Conservation (phyloP, 495 filamentous ascomycete species). For the Paragyromitra xinjiangensis region DNA sequence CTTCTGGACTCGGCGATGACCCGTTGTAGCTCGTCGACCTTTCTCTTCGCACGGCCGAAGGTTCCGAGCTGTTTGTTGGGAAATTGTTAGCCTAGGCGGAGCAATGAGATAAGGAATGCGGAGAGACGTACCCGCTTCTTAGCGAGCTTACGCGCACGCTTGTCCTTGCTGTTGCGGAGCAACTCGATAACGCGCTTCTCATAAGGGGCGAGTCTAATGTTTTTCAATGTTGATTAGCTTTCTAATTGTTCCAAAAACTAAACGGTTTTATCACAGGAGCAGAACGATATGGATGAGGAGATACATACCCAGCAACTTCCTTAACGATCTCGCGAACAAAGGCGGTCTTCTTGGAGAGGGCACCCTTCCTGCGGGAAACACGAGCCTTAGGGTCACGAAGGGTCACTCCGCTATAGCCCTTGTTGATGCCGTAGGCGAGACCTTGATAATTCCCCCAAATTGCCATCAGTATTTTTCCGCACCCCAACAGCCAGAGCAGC, state of each 20-base stretch:
- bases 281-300: not conserved
- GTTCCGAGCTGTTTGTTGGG: conserved; percentile 77
- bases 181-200: conserved; percentile 99
- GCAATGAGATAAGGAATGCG: not conserved
- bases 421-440: conserved; percentile 83
- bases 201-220: conserved; percentile 81
- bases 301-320: conserved; percentile 85
- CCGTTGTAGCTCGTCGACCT: conserved; percentile 97
- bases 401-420: conserved; percentile 89
- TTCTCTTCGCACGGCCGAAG: conserved; percentile 95
- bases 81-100: conserved; percentile 22
- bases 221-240: conserved; percentile 17
- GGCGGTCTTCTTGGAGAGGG: conserved; percentile 87
- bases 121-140: conserved; percentile 87
- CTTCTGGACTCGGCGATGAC: conserved; percentile 96
- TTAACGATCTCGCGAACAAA: conserved; percentile 95
- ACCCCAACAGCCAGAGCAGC: not conserved
- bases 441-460: conserved; percentile 60
- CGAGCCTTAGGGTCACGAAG: conserved; percentile 82
- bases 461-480: conserved; percentile 18
- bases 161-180: conserved; percentile 98
- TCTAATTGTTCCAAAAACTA: conserved; percentile 16
- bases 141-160: conserved; percentile 97
- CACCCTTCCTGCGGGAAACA: conserved; percentile 88
- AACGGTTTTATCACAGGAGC: not conserved